Base-by-base conservation (phyloP, 768 basidiomycete species). In the Gymnopilus junonius region DNA sequence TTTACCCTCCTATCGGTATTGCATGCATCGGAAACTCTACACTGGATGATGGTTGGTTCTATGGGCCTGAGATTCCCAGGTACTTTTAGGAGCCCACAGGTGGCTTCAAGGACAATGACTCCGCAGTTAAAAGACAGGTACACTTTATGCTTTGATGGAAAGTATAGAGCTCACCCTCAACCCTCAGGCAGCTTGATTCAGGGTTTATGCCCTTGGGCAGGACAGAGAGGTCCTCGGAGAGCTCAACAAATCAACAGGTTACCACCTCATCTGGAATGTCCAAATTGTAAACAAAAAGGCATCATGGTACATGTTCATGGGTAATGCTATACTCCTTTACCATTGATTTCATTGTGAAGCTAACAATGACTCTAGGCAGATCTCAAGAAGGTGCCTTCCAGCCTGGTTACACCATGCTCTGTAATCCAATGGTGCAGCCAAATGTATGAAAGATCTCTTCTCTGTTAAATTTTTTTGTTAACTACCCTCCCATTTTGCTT, bases 211-310 rank as follows among this genome's bases (percentile, higher is more conserved):
- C 0, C 74, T 71, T 59, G 69, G 71, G n/a, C 34, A 42, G 14
- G 56, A 69, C 34, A 69, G 69, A 21, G 67, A 63, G 17, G 63
- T 70, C 23, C 69, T 77, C 14, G 77, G 45, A 48, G 45, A 77
- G 63, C 59, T 75, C 59, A 75, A 71, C 48, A 58, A 58, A 11
- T 50, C 59, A 37, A 59, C 23, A 8, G 61, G 65, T 11, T 77
- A 63, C 53, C 48, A 61, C 2, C 55, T 77, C 12, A 48, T 43
- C 1, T 78, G 77, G 77, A 71, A 51, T 1, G 66, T 77, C 31
- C 67, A 76, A 37, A 71, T 77, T n/a, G 74, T 74, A 7, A 79
- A 79, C 60, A 71, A 69, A 55, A 79, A 78, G 54, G 64, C 69
- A 4, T 54, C 75, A 14, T 67, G 66, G 66, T 64, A 57, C 46